Conservation (phyloP, 345 rosid species). For the Eucalyptus polyanthemos region DNA sequence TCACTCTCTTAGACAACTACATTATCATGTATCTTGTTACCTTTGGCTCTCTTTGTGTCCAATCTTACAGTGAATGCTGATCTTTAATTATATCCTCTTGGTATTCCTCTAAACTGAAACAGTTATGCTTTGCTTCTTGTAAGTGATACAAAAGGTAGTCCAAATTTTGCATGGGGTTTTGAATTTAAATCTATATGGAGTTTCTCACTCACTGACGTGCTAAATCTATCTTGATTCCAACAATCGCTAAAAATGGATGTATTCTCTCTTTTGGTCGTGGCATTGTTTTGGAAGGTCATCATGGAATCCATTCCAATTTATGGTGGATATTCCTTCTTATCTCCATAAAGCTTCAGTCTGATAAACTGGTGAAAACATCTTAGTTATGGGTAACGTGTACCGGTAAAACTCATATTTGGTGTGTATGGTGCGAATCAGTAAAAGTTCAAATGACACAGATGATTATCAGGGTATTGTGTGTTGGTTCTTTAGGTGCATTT, state of each 20-base stretch:
- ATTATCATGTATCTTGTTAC: neutral
- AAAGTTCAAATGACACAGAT: neutral
- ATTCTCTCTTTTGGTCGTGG: neutral
- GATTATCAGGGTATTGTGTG: neutral
- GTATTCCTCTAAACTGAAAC: neutral
- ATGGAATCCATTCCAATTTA: neutral
- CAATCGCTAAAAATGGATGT: neutral
- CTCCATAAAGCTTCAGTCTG: neutral
- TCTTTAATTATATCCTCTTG: neutral
- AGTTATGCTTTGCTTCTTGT: neutral
- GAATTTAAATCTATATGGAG: neutral
- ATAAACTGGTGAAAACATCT: neutral
- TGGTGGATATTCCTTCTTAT: neutral
- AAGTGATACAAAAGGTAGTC: neutral
- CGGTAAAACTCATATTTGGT: neutral
- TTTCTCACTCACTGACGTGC: neutral
- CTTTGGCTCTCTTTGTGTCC: neutral
- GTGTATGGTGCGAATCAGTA: neutral
- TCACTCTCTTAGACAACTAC: neutral
- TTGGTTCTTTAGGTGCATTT: neutral
- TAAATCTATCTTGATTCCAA: neutral
- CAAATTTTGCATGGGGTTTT: neutral
- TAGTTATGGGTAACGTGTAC: neutral
- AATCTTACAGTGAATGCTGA: neutral
- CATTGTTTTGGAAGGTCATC: neutral